Evolutionary conservation across 2,329 filamentous ascomycete species (phyloP).

Genomic region (Ophiobolus disseminans): DNA sequence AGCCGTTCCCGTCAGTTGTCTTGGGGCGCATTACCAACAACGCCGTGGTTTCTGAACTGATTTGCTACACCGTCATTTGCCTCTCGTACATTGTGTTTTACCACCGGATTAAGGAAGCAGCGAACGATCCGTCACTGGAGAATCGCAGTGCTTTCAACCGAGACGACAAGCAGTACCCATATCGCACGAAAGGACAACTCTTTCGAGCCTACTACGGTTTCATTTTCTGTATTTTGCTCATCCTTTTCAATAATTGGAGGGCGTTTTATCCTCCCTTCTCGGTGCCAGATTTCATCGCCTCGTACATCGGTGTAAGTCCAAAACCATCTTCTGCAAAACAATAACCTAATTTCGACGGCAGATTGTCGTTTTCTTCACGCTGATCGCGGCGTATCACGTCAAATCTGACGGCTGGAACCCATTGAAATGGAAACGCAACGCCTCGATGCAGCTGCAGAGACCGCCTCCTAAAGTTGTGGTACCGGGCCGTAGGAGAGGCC

Average conservation of each 20-base stretch:
- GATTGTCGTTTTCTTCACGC: conserved; percentile 31
- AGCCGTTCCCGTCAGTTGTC: conserved; percentile 30
- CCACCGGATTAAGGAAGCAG: conserved; percentile 31
- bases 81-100: conserved; percentile 45
- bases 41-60: conserved; percentile 47
- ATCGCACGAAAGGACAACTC: conserved; percentile 34
- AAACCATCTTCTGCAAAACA: not conserved
- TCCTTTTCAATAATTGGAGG: conserved; percentile 37
- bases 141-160: conserved; percentile 35
- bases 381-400: conserved; percentile 35
- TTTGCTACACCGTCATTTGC: conserved; percentile 46
- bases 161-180: conserved; percentile 39
- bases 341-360: conserved; percentile 1
- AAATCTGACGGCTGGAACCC: conserved; percentile 37
- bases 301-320: conserved; percentile 33
- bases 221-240: conserved; percentile 32
- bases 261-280: conserved; percentile 27
- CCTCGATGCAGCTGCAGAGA: conserved; percentile 38
- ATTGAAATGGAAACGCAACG: conserved; percentile 31
- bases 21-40: conserved; percentile 47
- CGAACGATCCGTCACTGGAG: conserved; percentile 32
- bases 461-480: conserved; percentile 37
- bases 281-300: conserved; percentile 22
- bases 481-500: conserved; percentile 30
- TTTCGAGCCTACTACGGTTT: conserved; percentile 37